Conservation (phyloP, 306 rosid genomes). For the Elaeagnus macrophylla region DNA sequence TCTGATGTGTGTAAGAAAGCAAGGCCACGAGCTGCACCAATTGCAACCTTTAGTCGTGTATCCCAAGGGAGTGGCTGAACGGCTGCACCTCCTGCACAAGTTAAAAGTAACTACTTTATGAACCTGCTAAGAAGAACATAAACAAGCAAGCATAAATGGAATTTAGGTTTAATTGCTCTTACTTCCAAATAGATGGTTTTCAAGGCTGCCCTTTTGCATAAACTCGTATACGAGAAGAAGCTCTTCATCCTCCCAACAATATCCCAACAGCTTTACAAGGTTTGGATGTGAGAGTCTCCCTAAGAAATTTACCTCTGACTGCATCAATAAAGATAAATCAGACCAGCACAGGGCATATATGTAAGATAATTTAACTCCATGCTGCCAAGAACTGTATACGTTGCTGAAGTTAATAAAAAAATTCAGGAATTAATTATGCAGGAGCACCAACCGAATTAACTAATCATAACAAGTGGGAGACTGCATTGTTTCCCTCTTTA, state of each 20-base stretch:
- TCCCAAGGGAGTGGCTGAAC: constrained; percentile 85
- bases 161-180: constrained; percentile 22
- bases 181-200: constrained; percentile 94
- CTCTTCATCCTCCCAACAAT: constrained; percentile 71
- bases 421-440: too few species aligned
- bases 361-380: neutral
- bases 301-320: constrained; percentile 85
- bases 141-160: constrained; percentile 5
- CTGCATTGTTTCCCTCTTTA: too few species aligned
- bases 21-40: constrained; percentile 91
- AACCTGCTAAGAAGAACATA: neutral
- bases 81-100: constrained; percentile 61
- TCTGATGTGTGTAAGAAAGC: constrained; percentile 84
- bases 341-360: constrained; percentile 1
- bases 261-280: constrained; percentile 81
- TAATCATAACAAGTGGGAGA: too few species aligned
- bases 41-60: constrained; percentile 74
- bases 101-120: constrained; percentile 15
- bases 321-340: constrained; percentile 26
- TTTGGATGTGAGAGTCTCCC: constrained; percentile 89
- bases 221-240: constrained; percentile 78
- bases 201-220: constrained; percentile 94
- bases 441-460: too few species aligned
- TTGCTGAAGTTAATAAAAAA: neutral
- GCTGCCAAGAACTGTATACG: neutral